phyloP scores from a whole-genome alignment of 2,329 filamentous ascomycete genomes.

The Penicillium sp. region DNA sequence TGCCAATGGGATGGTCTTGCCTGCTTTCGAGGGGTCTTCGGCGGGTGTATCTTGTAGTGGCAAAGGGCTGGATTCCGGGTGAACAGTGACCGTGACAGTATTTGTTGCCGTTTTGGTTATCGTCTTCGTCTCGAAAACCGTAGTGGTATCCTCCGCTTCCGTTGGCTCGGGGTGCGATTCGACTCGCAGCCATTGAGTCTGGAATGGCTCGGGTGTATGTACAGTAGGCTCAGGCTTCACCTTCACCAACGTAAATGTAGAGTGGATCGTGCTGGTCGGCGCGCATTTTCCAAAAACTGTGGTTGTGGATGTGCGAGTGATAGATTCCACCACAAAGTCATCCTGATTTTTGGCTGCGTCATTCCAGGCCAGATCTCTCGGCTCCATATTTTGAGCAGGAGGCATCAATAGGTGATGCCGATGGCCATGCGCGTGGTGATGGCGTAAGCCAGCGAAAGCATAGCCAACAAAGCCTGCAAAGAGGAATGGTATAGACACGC shows the following conservation, averaged over 20 bases:
- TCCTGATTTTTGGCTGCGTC: background rate
- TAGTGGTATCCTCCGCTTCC: constrained; percentile 9
- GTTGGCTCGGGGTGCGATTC: background rate
- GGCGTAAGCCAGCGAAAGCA: constrained; percentile 30
- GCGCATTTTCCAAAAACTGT: constrained; percentile 14
- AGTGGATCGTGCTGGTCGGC: background rate
- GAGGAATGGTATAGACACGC: constrained; percentile 27
- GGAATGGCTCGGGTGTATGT: background rate
- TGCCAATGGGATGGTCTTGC: background rate
- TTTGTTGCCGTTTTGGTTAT: constrained; percentile 7
- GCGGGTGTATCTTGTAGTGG: background rate
- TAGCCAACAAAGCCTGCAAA: constrained; percentile 24
- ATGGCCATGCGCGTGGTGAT: constrained; percentile 25
- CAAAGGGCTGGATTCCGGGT: background rate
- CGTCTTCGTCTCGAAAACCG: constrained; percentile 14
- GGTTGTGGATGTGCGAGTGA: constrained; percentile 19
- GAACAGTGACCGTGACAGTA: constrained; percentile 14
- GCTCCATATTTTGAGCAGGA: constrained; percentile 1
- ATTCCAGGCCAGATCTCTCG: background rate
- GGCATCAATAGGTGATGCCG: constrained; percentile 4
- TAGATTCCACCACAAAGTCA: constrained; percentile 15
- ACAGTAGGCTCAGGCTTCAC: background rate
- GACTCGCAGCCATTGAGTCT: background rate
- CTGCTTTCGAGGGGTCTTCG: background rate
- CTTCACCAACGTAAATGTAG: background rate